These are phyloP conservation scores for Trichosporon inkin DNA, from an alignment of 1,284 basidiomycete genomes.

Conservation along the genomic window DNA sequence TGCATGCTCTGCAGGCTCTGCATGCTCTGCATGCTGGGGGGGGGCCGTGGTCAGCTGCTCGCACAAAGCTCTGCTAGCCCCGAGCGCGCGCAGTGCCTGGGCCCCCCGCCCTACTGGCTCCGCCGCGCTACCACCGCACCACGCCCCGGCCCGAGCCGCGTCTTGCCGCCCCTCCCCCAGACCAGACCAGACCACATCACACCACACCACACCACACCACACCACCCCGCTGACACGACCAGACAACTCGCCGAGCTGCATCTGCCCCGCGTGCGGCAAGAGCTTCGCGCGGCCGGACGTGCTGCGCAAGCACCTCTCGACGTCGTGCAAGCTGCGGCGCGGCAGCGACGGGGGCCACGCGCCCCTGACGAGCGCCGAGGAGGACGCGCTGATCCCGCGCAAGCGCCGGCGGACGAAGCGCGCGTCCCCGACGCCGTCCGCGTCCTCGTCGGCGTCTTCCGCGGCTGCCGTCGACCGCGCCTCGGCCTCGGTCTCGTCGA, in stretches of 20 bases:
- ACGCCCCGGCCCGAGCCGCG: not conserved
- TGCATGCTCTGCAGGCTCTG: no score
- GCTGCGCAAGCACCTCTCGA: conserved; percentile 26
- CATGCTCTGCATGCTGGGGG: no score
- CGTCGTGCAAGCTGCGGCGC: conserved; percentile 23
- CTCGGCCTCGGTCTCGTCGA: not conserved
- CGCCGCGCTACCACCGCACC: not conserved
- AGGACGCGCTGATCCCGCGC: conserved; percentile 24
- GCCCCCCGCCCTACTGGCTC: not conserved
- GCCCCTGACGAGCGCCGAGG: conserved; percentile 21
- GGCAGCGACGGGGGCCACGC: conserved; percentile 23
- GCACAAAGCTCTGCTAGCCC: no score
- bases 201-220: not conserved
- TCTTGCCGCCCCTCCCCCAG: no score
- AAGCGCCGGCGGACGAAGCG: conserved; percentile 24
- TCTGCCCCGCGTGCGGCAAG: conserved; percentile 27
- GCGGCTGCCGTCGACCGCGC: conserved; percentile 8
- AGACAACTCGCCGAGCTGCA: conserved; percentile 22
- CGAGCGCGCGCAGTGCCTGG: no score
- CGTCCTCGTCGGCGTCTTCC: not conserved
- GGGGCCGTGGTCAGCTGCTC: no score
- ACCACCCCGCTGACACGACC: not conserved
- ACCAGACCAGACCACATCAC: no score
- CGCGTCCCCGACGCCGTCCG: conserved; percentile 6
- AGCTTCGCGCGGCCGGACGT: conserved; percentile 26